Base-by-base conservation (phyloP, 2,329 filamentous ascomycete genomes). In the Penicillium crustosum region DNA sequence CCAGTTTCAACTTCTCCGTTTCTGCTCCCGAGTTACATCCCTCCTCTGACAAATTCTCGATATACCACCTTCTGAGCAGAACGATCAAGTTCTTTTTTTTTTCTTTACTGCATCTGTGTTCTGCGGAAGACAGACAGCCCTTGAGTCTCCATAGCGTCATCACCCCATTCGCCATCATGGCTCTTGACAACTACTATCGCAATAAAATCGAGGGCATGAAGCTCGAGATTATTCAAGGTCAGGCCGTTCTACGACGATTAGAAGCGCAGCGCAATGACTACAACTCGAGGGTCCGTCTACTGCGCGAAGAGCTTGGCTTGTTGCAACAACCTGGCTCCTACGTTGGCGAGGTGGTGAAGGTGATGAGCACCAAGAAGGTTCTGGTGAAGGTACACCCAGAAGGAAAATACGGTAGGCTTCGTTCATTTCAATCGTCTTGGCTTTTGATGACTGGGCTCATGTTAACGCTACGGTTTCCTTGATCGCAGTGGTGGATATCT, bases 201-300 rank as follows among this genome's bases (percentile, higher is more conserved):
- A 97, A 97, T 84, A 99, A 99, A 85, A 97, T 97, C 81, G 94
- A 99, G 90, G 88, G 90, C 77, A 96, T 97, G 90, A 97, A 97
- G 89, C 92, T 99, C 77, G 93, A 99, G 86, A 99, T 99, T 76
- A 93, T 99, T 77, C 93, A 97, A 80, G 93, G 94, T 56, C 94
- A 99, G 81, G 93, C 94, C 56, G 92, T 96, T 58, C 83, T 99
- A 62, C 89, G 94, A 68, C 88, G 94, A 74, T 86, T 99, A 69
- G 94, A 99, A 83, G 94, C 94, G 68, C 95, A 99, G 79, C 88
- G 94, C 67, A 99, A 99, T 74, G 94, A 99, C 80, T 97, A 97
- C 85, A 99, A 99, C 82, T 97, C 94, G 60, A 87, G 94, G 74
- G 94, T 99, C 70, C 90, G 94, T 62, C 83, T 99, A 78, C 81